Conservation (phyloP, 208 protist genomes). For the Trypanosoma vivax region DNA sequence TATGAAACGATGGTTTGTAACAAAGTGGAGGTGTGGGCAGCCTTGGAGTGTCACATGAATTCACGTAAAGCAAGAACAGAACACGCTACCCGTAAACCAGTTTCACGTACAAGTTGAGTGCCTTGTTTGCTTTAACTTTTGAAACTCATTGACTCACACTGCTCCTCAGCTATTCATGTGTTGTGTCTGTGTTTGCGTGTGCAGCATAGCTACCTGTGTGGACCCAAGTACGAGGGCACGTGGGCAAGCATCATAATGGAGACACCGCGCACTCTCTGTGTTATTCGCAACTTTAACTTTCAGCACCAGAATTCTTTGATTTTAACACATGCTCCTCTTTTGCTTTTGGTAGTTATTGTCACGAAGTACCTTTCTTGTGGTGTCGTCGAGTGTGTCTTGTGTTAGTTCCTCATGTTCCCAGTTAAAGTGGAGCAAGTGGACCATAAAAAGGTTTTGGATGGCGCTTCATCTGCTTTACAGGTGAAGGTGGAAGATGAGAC, state of each 20-base stretch:
- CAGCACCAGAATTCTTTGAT: too few relatives aligned
- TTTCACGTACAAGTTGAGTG: too few relatives aligned
- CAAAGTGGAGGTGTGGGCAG: slow-evolving; percentile 72
- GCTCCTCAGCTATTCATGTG: too few relatives aligned
- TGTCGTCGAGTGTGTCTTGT: too few relatives aligned
- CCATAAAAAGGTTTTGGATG: slow-evolving; percentile 14
- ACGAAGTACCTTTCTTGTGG: too few relatives aligned
- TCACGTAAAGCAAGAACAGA: background rate
- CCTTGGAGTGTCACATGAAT: slow-evolving; percentile 41
- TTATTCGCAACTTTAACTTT: too few relatives aligned
- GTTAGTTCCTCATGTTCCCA: slow-evolving; percentile 11
- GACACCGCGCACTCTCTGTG: background rate
- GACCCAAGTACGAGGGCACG: too few relatives aligned
- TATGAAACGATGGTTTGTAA: slow-evolving; percentile 67
- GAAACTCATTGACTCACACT: too few relatives aligned
- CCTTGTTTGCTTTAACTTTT: too few relatives aligned
- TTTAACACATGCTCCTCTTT: too few relatives aligned
- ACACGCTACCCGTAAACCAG: background rate
- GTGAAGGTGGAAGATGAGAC: background rate
- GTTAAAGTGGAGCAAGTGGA: slow-evolving; percentile 42
- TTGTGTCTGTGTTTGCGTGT: background rate
- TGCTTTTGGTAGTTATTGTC: too few relatives aligned
- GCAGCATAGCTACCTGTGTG: background rate
- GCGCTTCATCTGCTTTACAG: slow-evolving; percentile 2
- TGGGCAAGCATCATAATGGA: background rate